A percentile compares a stretch with the other conserved stretches of the same genome.
phyloP scores from a whole-genome alignment of 2,329 filamentous ascomycete genomes.

The Colletotrichum somersetense region DNA sequence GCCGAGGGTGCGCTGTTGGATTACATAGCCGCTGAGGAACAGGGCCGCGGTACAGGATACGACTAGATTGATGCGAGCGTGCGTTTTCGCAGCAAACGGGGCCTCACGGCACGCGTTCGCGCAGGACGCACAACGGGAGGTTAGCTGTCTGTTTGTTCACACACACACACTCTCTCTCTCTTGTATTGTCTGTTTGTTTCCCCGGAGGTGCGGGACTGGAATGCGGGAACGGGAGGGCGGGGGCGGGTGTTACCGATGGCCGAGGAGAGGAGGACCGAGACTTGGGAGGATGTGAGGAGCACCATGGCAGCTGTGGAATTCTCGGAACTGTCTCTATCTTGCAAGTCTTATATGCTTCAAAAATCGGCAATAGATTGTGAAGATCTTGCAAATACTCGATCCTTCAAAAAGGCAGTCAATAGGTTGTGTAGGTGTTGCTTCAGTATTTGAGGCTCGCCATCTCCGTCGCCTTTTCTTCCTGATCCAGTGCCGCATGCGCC shows the following conservation, averaged over 20 bases:
- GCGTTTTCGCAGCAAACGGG: conserved; percentile 31
- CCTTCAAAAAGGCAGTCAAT: not conserved
- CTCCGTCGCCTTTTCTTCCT: conserved; percentile 6
- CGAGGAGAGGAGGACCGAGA: conserved; percentile 75
- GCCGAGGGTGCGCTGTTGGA: conserved; percentile 87
- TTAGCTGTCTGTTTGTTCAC: conserved; percentile 19
- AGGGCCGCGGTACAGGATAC: conserved; percentile 83
- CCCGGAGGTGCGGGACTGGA: conserved; percentile 25
- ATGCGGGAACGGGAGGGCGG: conserved; percentile 32
- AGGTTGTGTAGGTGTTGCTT: not conserved
- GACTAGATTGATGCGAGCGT: conserved; percentile 60
- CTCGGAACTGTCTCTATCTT: not conserved
- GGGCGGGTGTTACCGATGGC: conserved; percentile 66
- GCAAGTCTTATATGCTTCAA: not conserved
- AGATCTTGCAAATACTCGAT: not conserved
- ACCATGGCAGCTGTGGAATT: conserved; percentile 47
- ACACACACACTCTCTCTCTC: not conserved
- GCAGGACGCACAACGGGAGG: conserved; percentile 18
- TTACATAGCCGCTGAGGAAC: conserved; percentile 87
- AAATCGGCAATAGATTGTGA: not conserved
- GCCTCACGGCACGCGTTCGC: conserved; percentile 9
- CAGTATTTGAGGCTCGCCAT: not conserved
- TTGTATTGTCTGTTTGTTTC: not conserved
- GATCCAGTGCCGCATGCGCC: conserved; percentile 19
- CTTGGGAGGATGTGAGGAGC: conserved; percentile 77